phyloP scores from a whole-genome alignment of 1,284 basidiomycete species.

The Coniferiporia sulphurascens region DNA sequence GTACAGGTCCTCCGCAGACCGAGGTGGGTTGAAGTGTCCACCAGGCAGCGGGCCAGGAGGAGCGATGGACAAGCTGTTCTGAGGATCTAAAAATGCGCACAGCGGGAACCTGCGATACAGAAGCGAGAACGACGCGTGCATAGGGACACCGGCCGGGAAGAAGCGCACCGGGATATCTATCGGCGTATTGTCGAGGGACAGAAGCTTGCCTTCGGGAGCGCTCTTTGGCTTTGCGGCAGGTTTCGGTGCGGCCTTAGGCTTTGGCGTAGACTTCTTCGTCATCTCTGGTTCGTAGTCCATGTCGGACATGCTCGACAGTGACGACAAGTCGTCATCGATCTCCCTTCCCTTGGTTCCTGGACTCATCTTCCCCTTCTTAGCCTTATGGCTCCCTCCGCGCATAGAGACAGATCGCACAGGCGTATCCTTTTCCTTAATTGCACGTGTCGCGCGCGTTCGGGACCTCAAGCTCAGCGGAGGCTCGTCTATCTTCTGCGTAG shows the following conservation, averaged over 20 bases:
- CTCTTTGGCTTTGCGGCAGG: no score
- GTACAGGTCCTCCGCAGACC: constrained; percentile 60
- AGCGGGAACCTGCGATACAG: constrained; percentile 65
- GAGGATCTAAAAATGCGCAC: constrained; percentile 43
- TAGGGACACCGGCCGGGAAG: constrained; percentile 17
- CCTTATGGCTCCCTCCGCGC: not conserved
- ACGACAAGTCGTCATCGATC: constrained; percentile 6
- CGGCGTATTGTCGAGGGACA: not conserved
- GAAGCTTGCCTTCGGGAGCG: not conserved
- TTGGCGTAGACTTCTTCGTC: not conserved
- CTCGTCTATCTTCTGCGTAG: not conserved
- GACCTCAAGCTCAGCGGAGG: no score
- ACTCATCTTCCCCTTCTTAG: not conserved
- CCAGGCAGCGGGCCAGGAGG: constrained; percentile 30
- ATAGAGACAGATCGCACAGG: no score
- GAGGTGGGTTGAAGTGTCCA: constrained; percentile 54
- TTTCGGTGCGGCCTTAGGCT: not conserved
- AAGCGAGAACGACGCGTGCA: constrained; percentile 44
- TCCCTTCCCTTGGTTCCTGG: not conserved
- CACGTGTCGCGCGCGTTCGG: no score
- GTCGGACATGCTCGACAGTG: constrained; percentile 10
- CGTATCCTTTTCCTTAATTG: no score
- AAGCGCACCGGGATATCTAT: constrained; percentile 4
- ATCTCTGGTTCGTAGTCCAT: constrained; percentile 12
- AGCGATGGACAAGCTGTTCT: constrained; percentile 25